Evolutionary conservation across 2,329 filamentous ascomycete genomes (phyloP), one percentile per base, ranked within the genome.

Genomic region (Fusarium sulawesiense): DNA sequence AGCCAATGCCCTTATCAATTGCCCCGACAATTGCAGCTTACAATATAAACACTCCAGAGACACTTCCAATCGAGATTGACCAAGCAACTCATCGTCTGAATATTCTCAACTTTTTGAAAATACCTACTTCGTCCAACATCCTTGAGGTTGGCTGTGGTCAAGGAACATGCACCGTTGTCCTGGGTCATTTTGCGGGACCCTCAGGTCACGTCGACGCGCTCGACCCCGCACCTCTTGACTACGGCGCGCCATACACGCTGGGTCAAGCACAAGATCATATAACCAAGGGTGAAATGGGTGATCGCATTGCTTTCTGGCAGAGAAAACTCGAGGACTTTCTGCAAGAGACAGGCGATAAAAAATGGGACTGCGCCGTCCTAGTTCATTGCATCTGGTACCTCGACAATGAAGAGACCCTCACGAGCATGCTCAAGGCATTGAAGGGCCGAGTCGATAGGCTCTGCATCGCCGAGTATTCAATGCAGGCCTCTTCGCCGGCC

Each of bases 331-430:
- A 49, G 1, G 29, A 49, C 0, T 32, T 66, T 1, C 9, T 65
- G 3, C 25, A 18, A 23, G 41, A 65, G 6, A 65, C 34, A 0
- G 60, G 41, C 0, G 54, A 54, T 1, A 23, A 32, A 4, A 54
- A 32, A 18, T 65, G 62, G 62, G 54, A 65, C 3, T 60, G 18
- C 16, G 60, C 60, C 4, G 30, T 65, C 9, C 14, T 65, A 7
- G 53, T 65, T 3, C 62, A 65, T 13, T 65, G 60, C 4, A 6
- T 40, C 12, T 65, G 62, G 62, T 65, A 65, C 11, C 54, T 65
- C 1, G 47, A 65, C 11, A 32, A 4, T 0, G 53, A 57, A 1
- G 23, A 65, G 4, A 53, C 47, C 6, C 18, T 65, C 0, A 0
- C 12, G 1, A 23, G 25, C 2, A 65, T 65, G 46, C 34, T 65